These are phyloP conservation scores for Xerocomus minutiporus DNA, from an alignment of 1,284 basidiomycete species.

Conservation along the genomic window DNA sequence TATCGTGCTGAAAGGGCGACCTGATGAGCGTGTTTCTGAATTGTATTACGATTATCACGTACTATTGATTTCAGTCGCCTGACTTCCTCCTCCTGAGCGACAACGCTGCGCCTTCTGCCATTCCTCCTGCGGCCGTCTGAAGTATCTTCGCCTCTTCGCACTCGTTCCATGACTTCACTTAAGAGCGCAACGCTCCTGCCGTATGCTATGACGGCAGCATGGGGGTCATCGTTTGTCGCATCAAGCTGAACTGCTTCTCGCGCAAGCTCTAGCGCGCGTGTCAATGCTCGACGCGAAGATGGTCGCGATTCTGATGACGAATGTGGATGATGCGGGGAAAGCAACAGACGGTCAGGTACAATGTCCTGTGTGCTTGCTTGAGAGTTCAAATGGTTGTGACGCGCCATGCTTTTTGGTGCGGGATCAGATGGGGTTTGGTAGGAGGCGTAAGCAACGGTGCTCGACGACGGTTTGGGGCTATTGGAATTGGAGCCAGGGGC, in stretches of 20 bases:
- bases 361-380: conserved; percentile 37
- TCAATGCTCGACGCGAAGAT: conserved; percentile 74
- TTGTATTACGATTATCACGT: conserved; percentile 35
- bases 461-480: conserved; percentile 25
- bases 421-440: conserved; percentile 46
- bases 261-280: conserved; percentile 74
- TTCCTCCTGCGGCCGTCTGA: conserved; percentile 54
- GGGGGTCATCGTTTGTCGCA: conserved; percentile 75
- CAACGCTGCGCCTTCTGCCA: conserved; percentile 67
- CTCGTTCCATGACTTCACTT: conserved; percentile 83
- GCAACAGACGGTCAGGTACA: conserved; percentile 40
- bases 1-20: conserved; percentile 61
- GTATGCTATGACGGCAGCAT: conserved; percentile 76
- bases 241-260: conserved; percentile 78
- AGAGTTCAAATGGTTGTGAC: conserved; percentile 35
- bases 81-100: conserved; percentile 82
- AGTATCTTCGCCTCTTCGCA: conserved; percentile 75
- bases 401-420: conserved; percentile 47
- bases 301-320: conserved; percentile 42
- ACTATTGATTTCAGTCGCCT: conserved; percentile 76
- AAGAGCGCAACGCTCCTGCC: conserved; percentile 76
- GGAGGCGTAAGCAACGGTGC: conserved; percentile 35
- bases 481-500: conserved; percentile 25
- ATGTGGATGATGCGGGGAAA: conserved; percentile 40
- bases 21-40: conserved; percentile 12